Evolutionary conservation across 2,329 filamentous ascomycete species (phyloP).

Genomic region (Penicillium sp.): DNA sequence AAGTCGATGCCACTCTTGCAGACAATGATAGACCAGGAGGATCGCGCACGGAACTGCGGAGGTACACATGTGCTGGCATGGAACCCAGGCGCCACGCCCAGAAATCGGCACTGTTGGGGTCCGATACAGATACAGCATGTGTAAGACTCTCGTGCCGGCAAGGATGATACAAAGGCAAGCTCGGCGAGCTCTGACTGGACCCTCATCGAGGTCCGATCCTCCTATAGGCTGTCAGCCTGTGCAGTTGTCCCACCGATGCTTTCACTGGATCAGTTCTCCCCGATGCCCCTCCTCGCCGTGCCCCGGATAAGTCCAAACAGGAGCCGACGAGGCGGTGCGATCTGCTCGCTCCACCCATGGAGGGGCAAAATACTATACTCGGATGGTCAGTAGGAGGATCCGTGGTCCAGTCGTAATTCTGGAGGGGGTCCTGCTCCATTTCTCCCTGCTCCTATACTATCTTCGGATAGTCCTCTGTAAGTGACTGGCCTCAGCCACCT

Average conservation of each 20-base stretch:
- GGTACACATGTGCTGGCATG: too few relatives aligned
- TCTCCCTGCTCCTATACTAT: conserved; percentile 5
- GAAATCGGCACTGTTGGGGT: conserved; percentile 3
- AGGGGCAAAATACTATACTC: conserved; percentile 5
- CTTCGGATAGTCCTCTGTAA: conserved; percentile 1
- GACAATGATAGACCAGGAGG: too few relatives aligned
- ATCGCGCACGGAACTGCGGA: too few relatives aligned
- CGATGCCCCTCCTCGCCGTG: conserved; percentile 5
- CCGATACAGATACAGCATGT: not conserved
- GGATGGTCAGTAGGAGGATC: conserved; percentile 5
- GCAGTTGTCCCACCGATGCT: not conserved
- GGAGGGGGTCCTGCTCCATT: conserved; percentile 10
- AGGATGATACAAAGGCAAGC: not conserved
- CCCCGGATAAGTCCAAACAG: conserved; percentile 6
- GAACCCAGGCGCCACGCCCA: not conserved
- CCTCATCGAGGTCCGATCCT: not conserved
- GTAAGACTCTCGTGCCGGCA: too few relatives aligned
- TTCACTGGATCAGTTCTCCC: conserved; percentile 4
- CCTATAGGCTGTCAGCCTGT: not conserved
- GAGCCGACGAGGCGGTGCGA: conserved; percentile 7
- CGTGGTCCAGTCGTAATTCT: conserved; percentile 11
- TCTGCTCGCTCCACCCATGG: conserved; percentile 11
- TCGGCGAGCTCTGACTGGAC: not conserved
- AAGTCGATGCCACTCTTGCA: too few relatives aligned
- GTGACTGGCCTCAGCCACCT: conserved; percentile 13